Evolutionary conservation across 2,329 filamentous ascomycete genomes (phyloP), one percentile per base, ranked within the genome.

Genomic region (Ophiostoma quercus): DNA sequence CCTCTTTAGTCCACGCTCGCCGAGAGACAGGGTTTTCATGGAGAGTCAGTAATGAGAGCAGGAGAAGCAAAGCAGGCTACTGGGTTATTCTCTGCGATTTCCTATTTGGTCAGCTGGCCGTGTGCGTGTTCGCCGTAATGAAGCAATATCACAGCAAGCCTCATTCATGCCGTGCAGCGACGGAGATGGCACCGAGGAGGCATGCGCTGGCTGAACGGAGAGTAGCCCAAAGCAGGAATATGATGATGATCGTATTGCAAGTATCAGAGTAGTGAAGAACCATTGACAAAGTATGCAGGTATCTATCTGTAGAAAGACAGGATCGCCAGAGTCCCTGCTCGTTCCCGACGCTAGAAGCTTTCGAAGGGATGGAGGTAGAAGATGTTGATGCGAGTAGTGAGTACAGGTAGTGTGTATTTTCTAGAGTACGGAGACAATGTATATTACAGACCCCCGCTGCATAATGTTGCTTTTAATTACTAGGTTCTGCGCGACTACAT

Each of bases 391-490:
- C 25, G 25, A n/a, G 47, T 8, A 54, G 1, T n/a, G n/a, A 54
- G 25, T n/a, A n/a, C n/a, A n/a, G n/a, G n/a, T n/a, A n/a, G n/a
- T 29, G 25, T 1, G 25, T 29, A 29, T 29, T 29, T 1, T 1
- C 2, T 29, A 29, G 2, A 29, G 51, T 11, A 57, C 6, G 9
- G 22, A 57, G 16, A 19, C 43, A n/a, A 47, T 19, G 16, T 47
- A 47, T n/a, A 47, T 47, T 47, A 47, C 43, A n/a, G 62, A 71
- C 66, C 12, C 69, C 32, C 71, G 74, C 74, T 79, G 81, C 82
- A 83, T 83, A 82, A 82, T 76, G 77, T 75, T 75, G 74, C 76
- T 78, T 82, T 81, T 82, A 80, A 39, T 83, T 83, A 76, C 81
- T 77, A 79, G 79, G 80, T 79, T 78, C 75, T 81, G 81, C 78